Evolutionary conservation across 1,284 basidiomycete species (phyloP), one percentile per base, ranked within the genome.

Genomic region (Boletellus sp.): DNA sequence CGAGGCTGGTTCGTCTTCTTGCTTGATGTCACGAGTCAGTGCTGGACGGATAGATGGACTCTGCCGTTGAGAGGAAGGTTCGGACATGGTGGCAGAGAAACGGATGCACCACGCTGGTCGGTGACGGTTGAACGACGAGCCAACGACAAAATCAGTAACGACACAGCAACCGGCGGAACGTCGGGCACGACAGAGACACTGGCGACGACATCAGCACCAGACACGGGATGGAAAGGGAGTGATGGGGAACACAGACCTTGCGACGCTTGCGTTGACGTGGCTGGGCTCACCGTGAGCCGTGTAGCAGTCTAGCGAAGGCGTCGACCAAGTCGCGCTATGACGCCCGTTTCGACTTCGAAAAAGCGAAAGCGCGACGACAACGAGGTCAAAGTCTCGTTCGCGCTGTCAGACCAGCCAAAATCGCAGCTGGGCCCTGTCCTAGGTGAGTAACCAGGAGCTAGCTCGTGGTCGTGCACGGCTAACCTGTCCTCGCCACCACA

Each of bases 371-470:
- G 79, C 53, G 71, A 70, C 36, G 58, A 63, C 34, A 67, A 69
- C 40, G 56, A 62, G 36, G 63, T 59, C 35, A 69, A 70, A 49
- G 56, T 78, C 45, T 71, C 73, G 29, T 67, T 86, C 32, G 70
- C 73, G 56, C 59, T 81, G 36, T 68, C 76, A 26, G 56, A 60
- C 41, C 69, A 72, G 50, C 63, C 76, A 32, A 70, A 69, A 38
- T 66, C 68, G 13, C 69, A 76, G 53, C 65, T 79, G 40, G 87
- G 86, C 14, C 88, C 89, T 48, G 76, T 85, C 23, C 78, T 91
- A 55, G 87, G 88, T 89, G 62, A 63, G 77, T 69, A 44, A 23
- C 38, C 22, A 27, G 21, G 35, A 45, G 38, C 49, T 45, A 21
- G 52, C 36, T 60, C 45, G 50, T 52, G 48, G 50, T 53, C 49